Evolutionary conservation across 31 red algal genomes (phyloP), one percentile per base, ranked within the genome.

Genomic region (Asparagopsis taxiformis): DNA sequence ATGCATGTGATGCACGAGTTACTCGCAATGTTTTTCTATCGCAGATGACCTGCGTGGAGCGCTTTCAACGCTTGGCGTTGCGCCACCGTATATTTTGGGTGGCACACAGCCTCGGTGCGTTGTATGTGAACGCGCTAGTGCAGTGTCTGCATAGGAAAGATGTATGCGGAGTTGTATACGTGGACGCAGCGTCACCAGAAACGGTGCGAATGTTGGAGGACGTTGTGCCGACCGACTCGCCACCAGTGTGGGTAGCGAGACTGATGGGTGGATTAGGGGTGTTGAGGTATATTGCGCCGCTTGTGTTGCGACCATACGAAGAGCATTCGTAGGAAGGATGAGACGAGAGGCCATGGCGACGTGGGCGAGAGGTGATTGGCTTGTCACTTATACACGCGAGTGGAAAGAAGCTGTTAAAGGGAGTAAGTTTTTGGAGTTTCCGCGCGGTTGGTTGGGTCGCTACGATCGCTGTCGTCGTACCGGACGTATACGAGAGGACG

Each of bases 121-220:
- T 84, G 57, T 74, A 73, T 25, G 46, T 59, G 22, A 66, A 84
- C 46, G 56, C 17, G 23, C 15, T 66, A 16, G 41, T 74, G 20
- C 23, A 44, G 44, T 3, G n/a, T 10, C 37, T 84, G 22, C 9
- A 52, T 9, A 66, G 60, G 19, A 6, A 33, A 7, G 79, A 84
- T 22, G 68, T 84, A 35, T 73, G 57, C 24, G 79, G 79, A 3
- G 5, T 84, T 21, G 79, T 84, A 15, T 84, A 84, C 34, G 79
- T 84, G 29, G 79, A 84, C 50, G 79, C 55, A 37, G 79, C 79
- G 6, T 64, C 55, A n/a, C 53, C 67, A 29, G 61, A 63, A 26
- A 72, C 66, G n/a, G 67, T 83, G 8, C 2, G 53, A 3, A 33
- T 71, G 55, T 38, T 83, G 20, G 57, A 72, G 23, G 23, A 52